phyloP scores from a whole-genome alignment of 148 eudicot genomes.

The Rheum nobile region DNA sequence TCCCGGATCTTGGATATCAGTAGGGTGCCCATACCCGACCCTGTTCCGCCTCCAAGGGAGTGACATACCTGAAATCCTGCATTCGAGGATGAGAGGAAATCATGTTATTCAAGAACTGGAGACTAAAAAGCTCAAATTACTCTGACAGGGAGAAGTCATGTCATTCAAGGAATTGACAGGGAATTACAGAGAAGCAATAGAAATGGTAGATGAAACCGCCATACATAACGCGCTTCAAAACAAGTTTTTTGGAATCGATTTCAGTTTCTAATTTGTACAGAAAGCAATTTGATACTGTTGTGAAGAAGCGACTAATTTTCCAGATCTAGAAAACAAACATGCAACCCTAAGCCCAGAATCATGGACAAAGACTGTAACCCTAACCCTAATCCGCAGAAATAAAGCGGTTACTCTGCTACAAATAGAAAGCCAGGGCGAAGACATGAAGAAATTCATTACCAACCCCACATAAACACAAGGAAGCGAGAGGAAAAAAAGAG shows the following conservation, averaged over 20 bases:
- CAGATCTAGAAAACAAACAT: background rate
- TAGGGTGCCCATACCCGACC: conserved; percentile 13
- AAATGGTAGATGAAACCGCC: background rate
- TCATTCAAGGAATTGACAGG: background rate
- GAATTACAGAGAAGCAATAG: background rate
- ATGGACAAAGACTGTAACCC: background rate
- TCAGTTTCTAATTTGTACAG: background rate
- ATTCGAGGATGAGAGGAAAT: background rate
- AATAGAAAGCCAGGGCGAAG: too few species aligned
- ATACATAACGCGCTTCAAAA: too few species aligned
- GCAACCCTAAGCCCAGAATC: background rate
- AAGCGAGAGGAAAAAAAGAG: background rate
- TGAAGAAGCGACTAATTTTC: background rate
- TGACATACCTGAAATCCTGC: conserved; percentile 11
- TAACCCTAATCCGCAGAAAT: background rate
- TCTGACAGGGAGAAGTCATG: background rate
- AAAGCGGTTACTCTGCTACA: background rate
- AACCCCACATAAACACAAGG: background rate
- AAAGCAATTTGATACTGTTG: background rate
- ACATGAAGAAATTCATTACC: background rate
- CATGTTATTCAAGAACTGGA: background rate
- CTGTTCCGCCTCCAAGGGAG: conserved; percentile 9
- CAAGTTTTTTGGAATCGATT: background rate
- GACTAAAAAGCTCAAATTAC: too few species aligned
- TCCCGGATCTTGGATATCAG: conserved; percentile 12